These are phyloP conservation scores for Phytophthora aleatoria DNA, from an alignment of 352 stramenopile species.

Conservation along the genomic window DNA sequence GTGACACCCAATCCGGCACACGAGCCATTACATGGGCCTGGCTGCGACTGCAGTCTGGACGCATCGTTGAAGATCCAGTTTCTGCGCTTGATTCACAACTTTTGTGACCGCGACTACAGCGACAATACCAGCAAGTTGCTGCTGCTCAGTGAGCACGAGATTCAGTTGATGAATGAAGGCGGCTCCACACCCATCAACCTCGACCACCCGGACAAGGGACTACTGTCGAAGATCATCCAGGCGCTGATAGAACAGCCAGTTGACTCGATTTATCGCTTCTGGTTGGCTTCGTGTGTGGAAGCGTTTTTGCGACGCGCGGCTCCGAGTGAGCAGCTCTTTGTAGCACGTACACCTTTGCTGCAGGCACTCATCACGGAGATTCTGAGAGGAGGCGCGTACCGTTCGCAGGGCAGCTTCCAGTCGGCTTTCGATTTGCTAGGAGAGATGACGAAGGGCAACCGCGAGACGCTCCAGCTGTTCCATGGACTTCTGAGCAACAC, in stretches of 20 bases:
- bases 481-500: constrained; percentile 84
- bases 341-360: constrained; percentile 88
- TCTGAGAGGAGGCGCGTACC: constrained; percentile 76
- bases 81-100: constrained; percentile 95
- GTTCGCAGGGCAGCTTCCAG: constrained; percentile 92
- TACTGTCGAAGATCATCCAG: constrained; percentile 92
- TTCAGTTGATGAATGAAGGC: constrained; percentile 53
- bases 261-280: constrained; percentile 96
- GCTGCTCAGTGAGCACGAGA: constrained; percentile 73
- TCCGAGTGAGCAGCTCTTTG: constrained; percentile 90
- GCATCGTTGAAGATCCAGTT: constrained; percentile 96
- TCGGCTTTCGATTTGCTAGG: constrained; percentile 96
- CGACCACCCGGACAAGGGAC: constrained; percentile 72
- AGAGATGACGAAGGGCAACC: constrained; percentile 96
- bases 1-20: constrained; percentile 46
- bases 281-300: constrained; percentile 96
- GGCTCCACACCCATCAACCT: constrained; percentile 61
- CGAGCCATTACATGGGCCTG: constrained; percentile 71
- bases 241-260: constrained; percentile 90
- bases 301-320: constrained; percentile 91
- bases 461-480: constrained; percentile 89
- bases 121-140: constrained; percentile 84
- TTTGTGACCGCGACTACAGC: constrained; percentile 94
- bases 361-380: constrained; percentile 90
- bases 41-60: constrained; percentile 95